These are phyloP conservation scores for Xylaria grammica DNA, from an alignment of 495 filamentous ascomycete genomes.

Conservation along the genomic window DNA sequence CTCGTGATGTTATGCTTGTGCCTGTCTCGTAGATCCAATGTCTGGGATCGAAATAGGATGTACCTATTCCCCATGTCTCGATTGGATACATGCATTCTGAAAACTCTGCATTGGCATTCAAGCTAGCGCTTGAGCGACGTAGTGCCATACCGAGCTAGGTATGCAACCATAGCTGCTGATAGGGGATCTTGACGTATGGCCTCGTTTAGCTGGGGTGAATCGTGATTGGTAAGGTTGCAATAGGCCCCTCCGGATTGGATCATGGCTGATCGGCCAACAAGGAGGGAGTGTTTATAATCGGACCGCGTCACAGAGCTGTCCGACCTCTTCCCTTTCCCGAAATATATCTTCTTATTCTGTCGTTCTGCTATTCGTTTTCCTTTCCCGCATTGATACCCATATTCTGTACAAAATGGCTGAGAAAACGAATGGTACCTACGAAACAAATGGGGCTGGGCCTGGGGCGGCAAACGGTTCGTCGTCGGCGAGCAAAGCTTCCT, in stretches of 20 bases:
- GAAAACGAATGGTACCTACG: slow-evolving; percentile 18
- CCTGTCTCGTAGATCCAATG: neutral
- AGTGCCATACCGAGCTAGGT: neutral
- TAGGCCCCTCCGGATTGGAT: neutral
- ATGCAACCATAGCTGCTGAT: neutral
- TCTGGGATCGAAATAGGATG: neutral
- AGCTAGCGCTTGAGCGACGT: neutral
- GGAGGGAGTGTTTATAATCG: slow-evolving; percentile 13
- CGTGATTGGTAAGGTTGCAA: slow-evolving; percentile 17
- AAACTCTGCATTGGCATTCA: slow-evolving; percentile 8
- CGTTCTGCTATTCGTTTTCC: slow-evolving; percentile 4
- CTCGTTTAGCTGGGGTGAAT: neutral
- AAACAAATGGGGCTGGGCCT: slow-evolving; percentile 23
- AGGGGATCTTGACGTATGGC: neutral
- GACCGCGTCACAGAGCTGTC: neutral
- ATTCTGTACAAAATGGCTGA: slow-evolving; percentile 22
- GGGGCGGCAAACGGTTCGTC: slow-evolving; percentile 3
- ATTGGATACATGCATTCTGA: slow-evolving; percentile 10
- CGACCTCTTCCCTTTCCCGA: neutral
- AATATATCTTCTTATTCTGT: neutral
- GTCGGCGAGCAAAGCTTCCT: neutral
- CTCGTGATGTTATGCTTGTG: slow-evolving; percentile 12
- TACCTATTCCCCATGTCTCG: neutral
- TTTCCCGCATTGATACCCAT: slow-evolving; percentile 17
- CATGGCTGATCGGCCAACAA: neutral